A percentile compares a stretch with the other conserved stretches of the same genome.
phyloP scores from a whole-genome alignment of 805 yeast genomes.

The Torulaspora gathmanii region DNA sequence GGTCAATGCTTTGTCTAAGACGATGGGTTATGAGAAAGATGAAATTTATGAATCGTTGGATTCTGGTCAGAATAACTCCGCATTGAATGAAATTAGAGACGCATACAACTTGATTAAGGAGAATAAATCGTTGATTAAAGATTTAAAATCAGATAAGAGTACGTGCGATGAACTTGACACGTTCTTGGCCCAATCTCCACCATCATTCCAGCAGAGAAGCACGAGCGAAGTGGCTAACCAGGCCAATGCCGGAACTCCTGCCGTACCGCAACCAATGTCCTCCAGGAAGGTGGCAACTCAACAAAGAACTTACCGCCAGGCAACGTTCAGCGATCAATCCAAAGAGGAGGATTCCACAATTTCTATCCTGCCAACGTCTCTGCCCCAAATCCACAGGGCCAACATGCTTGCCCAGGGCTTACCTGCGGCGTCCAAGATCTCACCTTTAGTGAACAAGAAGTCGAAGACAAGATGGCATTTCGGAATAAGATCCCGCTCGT shows the following conservation, averaged over 20 bases:
- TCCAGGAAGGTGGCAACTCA: slow-evolving; percentile 19
- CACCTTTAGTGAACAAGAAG: slow-evolving; percentile 66
- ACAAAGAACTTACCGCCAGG: slow-evolving; percentile 36
- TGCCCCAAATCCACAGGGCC: slow-evolving; percentile 92
- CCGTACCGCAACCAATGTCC: slow-evolving; percentile 4
- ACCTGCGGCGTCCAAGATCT: slow-evolving; percentile 43
- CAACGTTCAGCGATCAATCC: slow-evolving; percentile 29
- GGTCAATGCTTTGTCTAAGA: slow-evolving; percentile 63
- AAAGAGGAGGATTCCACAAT: slow-evolving; percentile 60
- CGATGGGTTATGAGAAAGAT: slow-evolving; percentile 86
- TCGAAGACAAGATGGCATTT: slow-evolving; percentile 98
- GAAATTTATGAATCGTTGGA: slow-evolving; percentile 72
- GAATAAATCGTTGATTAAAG: slow-evolving; percentile 64
- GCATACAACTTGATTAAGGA: slow-evolving; percentile 81
- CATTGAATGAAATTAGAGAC: slow-evolving; percentile 72
- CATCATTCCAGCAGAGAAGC: slow-evolving; percentile 39
- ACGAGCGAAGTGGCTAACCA: slow-evolving; percentile 2
- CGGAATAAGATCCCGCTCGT: slow-evolving; percentile 92
- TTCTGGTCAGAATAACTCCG: slow-evolving; percentile 43
- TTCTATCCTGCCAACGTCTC: slow-evolving; percentile 86
- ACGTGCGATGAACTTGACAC: slow-evolving; percentile 50
- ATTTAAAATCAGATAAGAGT: slow-evolving; percentile 46
- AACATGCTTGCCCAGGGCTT: slow-evolving; percentile 68
- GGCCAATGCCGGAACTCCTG: not conserved
- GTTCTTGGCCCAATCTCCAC: slow-evolving; percentile 58